Base-by-base conservation (phyloP, 805 yeast genomes). In the Ogataea ramenticola region DNA sequence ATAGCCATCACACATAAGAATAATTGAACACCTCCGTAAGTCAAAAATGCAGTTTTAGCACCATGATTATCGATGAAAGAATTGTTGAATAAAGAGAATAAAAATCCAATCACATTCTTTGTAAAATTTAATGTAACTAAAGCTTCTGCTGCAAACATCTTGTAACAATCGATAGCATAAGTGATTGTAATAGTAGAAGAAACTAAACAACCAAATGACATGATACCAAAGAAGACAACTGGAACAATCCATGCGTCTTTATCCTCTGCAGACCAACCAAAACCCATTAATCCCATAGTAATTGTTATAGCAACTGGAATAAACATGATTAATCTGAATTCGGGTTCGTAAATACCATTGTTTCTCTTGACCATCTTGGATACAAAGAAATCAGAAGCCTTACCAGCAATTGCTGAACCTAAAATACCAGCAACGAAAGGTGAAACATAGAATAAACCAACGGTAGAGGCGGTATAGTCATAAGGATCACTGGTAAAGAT, bases 161-260 rank as follows among this genome's bases (percentile, higher is more conserved):
- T 71, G 56, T 79, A 77, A 12, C 74, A 68, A 54, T 79, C 84
- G 21, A 79, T 79, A 3, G 77, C 68, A 54, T 70, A 77, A 1
- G 84, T 77, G 46, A 78, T 78, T 26, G 80, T 77, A 1, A 80
- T 74, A 8, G 84, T 79, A 24, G 81, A 74, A 1, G 80, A 80
- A 50, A 79, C 62, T 2, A 80, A 72, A 47, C 80, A 73, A 7
- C 84, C 85, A 58, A 78, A 79, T 17, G 80, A 73, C 30, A 77
- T 61, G 36, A 77, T 60, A 0, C 79, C 82, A 50, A 78, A 67
- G 53, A 79, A 75, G 0, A 79, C 54, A 2, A 79, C 69, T 1
- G 83, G 83, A 1, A 74, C 83, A 42, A 74, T 64, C 84, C 83
- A 76, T 9, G 57, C 49, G 51, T 76, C 78, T 16, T 64, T 52